Conservation (phyloP, 202 grass and related monocot species). For the Setaria viridis region DNA sequence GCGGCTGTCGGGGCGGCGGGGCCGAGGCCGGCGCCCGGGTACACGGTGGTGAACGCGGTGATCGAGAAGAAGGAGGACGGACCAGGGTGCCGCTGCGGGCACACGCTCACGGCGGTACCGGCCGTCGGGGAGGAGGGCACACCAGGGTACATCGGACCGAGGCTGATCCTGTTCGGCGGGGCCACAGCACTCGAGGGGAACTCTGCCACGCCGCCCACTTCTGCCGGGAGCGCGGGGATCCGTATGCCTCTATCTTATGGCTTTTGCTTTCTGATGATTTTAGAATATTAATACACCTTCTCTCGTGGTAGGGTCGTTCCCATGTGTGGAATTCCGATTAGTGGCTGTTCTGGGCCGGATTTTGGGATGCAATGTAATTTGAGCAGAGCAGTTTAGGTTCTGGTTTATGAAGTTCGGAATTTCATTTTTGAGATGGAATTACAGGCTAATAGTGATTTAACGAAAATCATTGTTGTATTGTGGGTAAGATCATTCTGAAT, state of each 20-base stretch:
- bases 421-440: conserved; percentile 35
- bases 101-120: conserved; percentile 88
- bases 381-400: not conserved
- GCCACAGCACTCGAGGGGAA: conserved; percentile 96
- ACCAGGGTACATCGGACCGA: conserved; percentile 71
- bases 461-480: conserved; percentile 7
- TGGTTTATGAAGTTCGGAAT: not conserved
- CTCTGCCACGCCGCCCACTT: conserved; percentile 73
- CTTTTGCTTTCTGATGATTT: conserved; percentile 38
- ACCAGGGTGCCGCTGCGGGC: conserved; percentile 85
- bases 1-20: conserved; percentile 42
- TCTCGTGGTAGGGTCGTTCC: conserved; percentile 8
- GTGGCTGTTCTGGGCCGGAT: not conserved
- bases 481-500: conserved; percentile 1
- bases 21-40: conserved; percentile 77
- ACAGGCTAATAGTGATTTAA: not conserved
- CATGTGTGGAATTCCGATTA: not conserved
- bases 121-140: conserved; percentile 89
- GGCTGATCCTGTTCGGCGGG: conserved; percentile 92
- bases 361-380: conserved; percentile 21
- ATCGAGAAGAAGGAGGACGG: conserved; percentile 98
- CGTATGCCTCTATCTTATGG: conserved; percentile 64
- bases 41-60: conserved; percentile 76
- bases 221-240: conserved; percentile 88
- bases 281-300: conserved; percentile 11